These are phyloP conservation scores for Kodamaea arcana DNA, from an alignment of 1,139 yeast genomes.

Conservation along the genomic window DNA sequence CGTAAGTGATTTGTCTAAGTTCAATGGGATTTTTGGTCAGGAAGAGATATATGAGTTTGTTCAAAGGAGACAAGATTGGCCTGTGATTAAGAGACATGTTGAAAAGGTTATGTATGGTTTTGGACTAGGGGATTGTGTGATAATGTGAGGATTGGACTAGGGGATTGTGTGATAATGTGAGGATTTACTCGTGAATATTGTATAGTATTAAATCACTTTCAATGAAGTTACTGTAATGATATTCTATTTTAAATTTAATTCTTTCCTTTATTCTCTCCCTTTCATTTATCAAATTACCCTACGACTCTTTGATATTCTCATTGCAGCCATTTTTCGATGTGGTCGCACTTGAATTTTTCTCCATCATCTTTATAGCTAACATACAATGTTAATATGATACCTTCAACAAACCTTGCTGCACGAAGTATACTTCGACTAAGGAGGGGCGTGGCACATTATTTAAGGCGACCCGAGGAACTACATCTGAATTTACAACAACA, in stretches of 20 bases:
- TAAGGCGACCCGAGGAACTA: too few relatives aligned
- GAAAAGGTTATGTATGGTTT: slow-evolving; percentile 95
- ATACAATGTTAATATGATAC: not conserved
- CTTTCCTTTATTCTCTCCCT: too few relatives aligned
- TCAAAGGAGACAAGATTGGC: slow-evolving; percentile 86
- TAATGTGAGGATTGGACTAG: slow-evolving; percentile 52
- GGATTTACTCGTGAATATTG: too few relatives aligned
- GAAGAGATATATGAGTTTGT: slow-evolving; percentile 94
- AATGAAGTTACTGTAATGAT: too few relatives aligned
- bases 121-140: slow-evolving; percentile 62
- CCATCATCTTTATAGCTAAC: not conserved
- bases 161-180: slow-evolving; percentile 53
- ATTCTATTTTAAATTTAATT: too few relatives aligned
- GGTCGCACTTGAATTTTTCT: not conserved
- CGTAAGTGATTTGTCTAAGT: slow-evolving; percentile 78
- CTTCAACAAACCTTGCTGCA: not conserved
- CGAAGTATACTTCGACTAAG: slow-evolving; percentile 2
- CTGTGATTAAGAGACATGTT: slow-evolving; percentile 66
- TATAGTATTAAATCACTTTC: too few relatives aligned
- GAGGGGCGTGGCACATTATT: too few relatives aligned
- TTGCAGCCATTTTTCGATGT: too few relatives aligned
- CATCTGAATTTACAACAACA: too few relatives aligned
- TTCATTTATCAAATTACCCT: too few relatives aligned
- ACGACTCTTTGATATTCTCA: too few relatives aligned
- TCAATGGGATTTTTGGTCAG: slow-evolving; percentile 85